Base-by-base conservation (phyloP, 1,139 yeast species). In the Nadsonia commutata region DNA sequence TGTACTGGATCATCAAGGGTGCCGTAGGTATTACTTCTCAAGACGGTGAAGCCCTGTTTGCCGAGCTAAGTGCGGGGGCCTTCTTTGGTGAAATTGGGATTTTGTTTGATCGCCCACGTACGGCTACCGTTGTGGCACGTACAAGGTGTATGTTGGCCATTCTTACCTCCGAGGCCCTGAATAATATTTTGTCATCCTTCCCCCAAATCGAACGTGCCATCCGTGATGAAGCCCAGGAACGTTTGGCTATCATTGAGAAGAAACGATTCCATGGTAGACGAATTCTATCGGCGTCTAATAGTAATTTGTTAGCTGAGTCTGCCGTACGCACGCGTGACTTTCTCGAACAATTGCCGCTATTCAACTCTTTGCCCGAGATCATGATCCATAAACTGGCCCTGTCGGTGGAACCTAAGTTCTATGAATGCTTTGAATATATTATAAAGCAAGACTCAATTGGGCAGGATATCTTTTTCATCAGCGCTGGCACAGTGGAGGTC, bases 11-110 rank as follows among this genome's bases (percentile, higher is more conserved):
- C 36, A 60, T 81, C 16, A 73, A 80, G 53, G 93, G 93, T 2
- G 68, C 77, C 0, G 90, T 80, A 1, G 75, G 76, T 22, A 84
- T 80, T 13, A 75, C 84, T 0, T 76, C 83, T 7, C 72, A 82
- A 3, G 90, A 80, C 56, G 88, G 85, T 21, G 88, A 80, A 58
- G 71, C 82, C 2, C 66, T 76, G 3, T 79, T 76, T 55, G 86
- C 88, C 2, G 84, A 78, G 54, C 62, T 81, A 16, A 68, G 72
- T 3, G 70, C 80, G 2, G 90, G 90, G 1, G 70, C 77, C 36
- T 80, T 78, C 52, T 81, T 81, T 57, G 93, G 86, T 20, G 93
- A 81, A 55, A 80, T 80, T 44, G 90, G 90, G 4, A 78, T 80
- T 40, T 62, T 81, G 33, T 80, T 77, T 61, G 78, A 79, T 55